These are phyloP conservation scores for Discostella stelligera DNA, from an alignment of 352 stramenopile genomes.

Conservation along the genomic window DNA sequence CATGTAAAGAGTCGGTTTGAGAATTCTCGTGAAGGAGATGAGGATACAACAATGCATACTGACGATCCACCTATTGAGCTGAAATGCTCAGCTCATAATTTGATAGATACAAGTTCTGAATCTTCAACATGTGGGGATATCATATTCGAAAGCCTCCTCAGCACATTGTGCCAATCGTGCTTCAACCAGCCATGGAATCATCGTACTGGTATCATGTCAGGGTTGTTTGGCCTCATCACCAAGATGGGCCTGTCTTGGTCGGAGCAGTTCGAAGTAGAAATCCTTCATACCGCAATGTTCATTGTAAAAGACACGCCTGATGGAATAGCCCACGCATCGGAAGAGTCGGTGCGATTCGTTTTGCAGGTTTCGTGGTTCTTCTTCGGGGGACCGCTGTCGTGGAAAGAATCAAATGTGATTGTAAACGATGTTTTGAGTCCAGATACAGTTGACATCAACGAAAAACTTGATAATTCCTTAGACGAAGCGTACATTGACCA, in stretches of 20 bases:
- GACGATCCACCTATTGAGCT: neutral
- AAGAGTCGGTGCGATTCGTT: slow-evolving; percentile 70
- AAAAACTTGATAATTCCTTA: neutral
- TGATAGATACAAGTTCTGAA: neutral
- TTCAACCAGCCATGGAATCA: slow-evolving; percentile 60
- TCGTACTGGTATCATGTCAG: slow-evolving; percentile 47
- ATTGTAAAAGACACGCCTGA: slow-evolving; percentile 72
- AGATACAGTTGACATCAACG: slow-evolving; percentile 9
- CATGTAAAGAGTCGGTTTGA: slow-evolving; percentile 15
- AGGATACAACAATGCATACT: slow-evolving; percentile 15
- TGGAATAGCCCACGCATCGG: slow-evolving; percentile 56
- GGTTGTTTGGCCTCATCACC: slow-evolving; percentile 55
- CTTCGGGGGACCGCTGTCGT: slow-evolving; percentile 52
- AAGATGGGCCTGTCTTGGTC: slow-evolving; percentile 59
- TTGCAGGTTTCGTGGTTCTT: slow-evolving; percentile 57
- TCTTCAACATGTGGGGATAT: slow-evolving; percentile 41
- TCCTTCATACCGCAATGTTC: slow-evolving; percentile 75
- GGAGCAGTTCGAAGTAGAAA: slow-evolving; percentile 69
- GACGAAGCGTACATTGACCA: neutral
- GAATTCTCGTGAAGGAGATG: neutral
- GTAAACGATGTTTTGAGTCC: slow-evolving; percentile 58
- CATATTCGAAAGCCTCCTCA: slow-evolving; percentile 75
- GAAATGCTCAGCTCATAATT: neutral
- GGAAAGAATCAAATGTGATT: slow-evolving; percentile 38
- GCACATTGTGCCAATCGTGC: slow-evolving; percentile 53